Evolutionary conservation across 75 land plant genomes (phyloP).

Genomic region (Isoetes taiwanensis): DNA sequence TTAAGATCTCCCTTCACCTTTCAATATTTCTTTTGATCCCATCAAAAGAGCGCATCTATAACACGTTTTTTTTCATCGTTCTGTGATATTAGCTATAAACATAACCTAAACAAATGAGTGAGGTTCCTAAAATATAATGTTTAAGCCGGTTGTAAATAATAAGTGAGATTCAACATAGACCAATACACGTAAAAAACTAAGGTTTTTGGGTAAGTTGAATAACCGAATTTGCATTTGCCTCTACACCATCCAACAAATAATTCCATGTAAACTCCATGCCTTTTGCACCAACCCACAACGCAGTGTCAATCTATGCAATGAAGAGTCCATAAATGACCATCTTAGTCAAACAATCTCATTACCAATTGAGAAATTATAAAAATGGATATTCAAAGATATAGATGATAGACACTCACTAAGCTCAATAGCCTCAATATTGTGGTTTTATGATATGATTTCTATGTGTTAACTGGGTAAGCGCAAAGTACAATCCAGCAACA

Average conservation of each 20-base stretch:
- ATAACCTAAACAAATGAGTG: no score
- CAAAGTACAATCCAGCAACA: constrained; percentile 91
- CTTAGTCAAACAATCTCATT: constrained; percentile 27
- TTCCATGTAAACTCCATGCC: constrained; percentile 98
- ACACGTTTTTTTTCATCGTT: no score
- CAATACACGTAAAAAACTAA: no score
- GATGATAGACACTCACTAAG: constrained; percentile 48
- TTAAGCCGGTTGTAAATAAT: no score
- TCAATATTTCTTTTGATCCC: no score
- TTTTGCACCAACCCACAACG: constrained; percentile 95
- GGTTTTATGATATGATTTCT: constrained; percentile 92
- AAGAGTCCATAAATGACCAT: constrained; percentile 97
- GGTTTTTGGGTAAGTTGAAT: no score
- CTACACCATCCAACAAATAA: constrained; percentile 73
- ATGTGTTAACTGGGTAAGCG: constrained; percentile 85
- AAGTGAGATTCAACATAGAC: no score
- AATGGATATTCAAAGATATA: no score
- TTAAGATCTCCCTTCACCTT: no score
- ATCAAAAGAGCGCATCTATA: no score
- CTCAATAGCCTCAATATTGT: constrained; percentile 95
- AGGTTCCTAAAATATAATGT: no score
- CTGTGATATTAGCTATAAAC: no score
- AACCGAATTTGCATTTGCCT: constrained; percentile 98
- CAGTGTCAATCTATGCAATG: constrained; percentile 78
- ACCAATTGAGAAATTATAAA: not conserved